phyloP scores from a whole-genome alignment of 306 rosid genomes.

The Malus orientalis region DNA sequence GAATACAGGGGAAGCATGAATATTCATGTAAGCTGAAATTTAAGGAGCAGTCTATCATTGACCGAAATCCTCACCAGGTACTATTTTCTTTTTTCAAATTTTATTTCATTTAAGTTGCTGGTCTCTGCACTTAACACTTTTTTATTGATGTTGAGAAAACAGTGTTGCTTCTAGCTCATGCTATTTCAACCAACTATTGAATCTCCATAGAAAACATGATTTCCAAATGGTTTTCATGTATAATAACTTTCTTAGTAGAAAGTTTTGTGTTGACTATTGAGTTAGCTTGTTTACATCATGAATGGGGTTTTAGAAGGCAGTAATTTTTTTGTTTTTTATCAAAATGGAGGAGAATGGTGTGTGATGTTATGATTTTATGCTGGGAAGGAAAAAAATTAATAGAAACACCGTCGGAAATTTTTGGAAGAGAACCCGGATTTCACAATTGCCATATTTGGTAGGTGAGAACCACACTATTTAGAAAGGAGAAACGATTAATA shows the following conservation, averaged over 20 bases:
- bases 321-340: neutral
- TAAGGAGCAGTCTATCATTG: constrained; percentile 97
- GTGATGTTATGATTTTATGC: neutral
- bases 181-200: neutral
- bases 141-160: neutral
- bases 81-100: constrained; percentile 1
- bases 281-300: neutral
- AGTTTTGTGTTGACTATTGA: neutral
- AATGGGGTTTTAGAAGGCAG: neutral
- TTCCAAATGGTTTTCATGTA: neutral
- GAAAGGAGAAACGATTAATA: neutral
- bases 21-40: constrained; percentile 85
- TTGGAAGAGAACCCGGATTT: neutral
- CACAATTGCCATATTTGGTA: neutral
- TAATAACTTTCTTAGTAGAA: neutral
- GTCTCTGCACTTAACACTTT: neutral
- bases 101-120: neutral
- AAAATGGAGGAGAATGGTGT: neutral
- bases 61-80: constrained; percentile 98
- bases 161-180: neutral
- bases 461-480: neutral
- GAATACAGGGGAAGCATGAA: constrained; percentile 74
- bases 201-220: neutral
- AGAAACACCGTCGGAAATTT: neutral
- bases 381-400: neutral